Percentiles rank a stretch among this genome's conserved stretches.
Evolutionary conservation across 257 asterid genomes (phyloP).

Genomic region (Solanum raphanifolium): DNA sequence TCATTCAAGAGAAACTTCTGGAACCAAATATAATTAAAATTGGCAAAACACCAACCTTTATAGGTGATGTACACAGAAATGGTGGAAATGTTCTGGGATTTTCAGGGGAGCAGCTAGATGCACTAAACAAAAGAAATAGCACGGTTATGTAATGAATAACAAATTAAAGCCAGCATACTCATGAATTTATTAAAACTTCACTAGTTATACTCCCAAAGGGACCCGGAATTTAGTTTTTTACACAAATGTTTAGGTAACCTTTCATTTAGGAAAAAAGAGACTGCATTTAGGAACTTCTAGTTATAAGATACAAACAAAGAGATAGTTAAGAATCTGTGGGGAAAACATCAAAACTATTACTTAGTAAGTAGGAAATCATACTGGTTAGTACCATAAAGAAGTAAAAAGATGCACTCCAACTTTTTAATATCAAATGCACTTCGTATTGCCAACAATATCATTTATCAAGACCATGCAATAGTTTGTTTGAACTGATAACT

Average conservation of each 20-base stretch:
- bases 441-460: background rate
- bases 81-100: slow-evolving; percentile 56
- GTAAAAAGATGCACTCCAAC: background rate
- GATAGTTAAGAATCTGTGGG: background rate
- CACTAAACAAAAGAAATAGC: slow-evolving; percentile 26
- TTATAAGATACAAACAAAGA: background rate
- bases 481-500: background rate
- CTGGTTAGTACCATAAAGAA: background rate
- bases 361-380: background rate
- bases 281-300: background rate
- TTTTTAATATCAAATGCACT: background rate
- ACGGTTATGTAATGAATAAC: background rate
- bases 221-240: background rate
- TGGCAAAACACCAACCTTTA: slow-evolving; percentile 45
- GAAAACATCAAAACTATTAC: background rate
- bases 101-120: slow-evolving; percentile 58
- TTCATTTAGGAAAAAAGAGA: background rate
- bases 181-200: background rate
- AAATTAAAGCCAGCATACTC: background rate
- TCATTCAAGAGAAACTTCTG: background rate
- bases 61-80: slow-evolving; percentile 69
- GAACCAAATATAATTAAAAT: background rate
- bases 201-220: background rate
- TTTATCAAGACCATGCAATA: background rate
- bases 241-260: background rate